Evolutionary conservation across 306 rosid species (phyloP), one percentile per base, ranked within the genome.

Genomic region (Lablab purpureus): DNA sequence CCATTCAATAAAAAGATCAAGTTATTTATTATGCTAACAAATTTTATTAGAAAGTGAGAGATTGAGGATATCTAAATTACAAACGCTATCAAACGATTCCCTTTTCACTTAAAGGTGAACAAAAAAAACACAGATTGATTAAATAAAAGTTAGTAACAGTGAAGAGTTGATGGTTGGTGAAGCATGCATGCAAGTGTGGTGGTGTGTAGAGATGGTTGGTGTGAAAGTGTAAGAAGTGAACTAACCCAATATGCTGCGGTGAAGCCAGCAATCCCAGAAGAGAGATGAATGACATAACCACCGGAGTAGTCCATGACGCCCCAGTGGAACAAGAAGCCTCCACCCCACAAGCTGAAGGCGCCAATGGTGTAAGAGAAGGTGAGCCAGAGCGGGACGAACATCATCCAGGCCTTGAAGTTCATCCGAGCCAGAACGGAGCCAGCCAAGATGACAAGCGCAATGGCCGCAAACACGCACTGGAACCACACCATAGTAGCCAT

Each of bases 221-320:
- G n/a, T n/a, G n/a, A 32, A 5, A 34, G 46, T 10, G 46, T 2
- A 10, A 41, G 46, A 41, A 43, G 49, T 11, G 14, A 43, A 43
- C 71, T 45, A 37, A 87, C 93, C 93, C 91, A 89, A 52, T 85
- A 87, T 67, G 93, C 91, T 22, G 93, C 74, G 0, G 86, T 82
- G 73, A 89, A 85, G 27, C 93, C 93, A 36, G 88, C 89, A 41
- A 84, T 64, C 2, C 93, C 93, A 1, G 91, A 87, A 40, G 93
- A 89, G 46, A 89, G 86, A 63, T 89, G 93, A 58, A 89, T 89
- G 30, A 89, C 93, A 76, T 89, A 89, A 3, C 93, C 93, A 17
- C 93, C 93, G 19, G 91, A 86, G 64, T 87, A 89, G 28, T 89
- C 93, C 84, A 89, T 89, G 10, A 89, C 91, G 19, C 93, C 93